Evolutionary conservation across 2,329 filamentous ascomycete genomes (phyloP), one percentile per base, ranked within the genome.

Genomic region (Akanthomyces muscarius): DNA sequence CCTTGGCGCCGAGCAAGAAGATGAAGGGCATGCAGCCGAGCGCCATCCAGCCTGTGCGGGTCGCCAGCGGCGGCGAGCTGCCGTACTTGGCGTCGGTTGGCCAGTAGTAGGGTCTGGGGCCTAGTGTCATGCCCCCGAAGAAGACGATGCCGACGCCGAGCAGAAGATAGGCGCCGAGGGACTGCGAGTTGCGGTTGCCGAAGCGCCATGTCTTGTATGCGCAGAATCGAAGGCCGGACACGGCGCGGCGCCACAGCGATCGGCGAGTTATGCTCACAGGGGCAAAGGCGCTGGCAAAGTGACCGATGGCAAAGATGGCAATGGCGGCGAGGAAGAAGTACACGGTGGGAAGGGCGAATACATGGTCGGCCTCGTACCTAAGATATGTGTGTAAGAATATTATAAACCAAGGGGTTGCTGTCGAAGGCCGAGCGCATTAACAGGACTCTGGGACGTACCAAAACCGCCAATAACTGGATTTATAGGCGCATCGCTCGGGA

Each of bases 51-150:
- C 83, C 83, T 0, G 81, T 68, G 23, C 83, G 71, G 0, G 81
- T 83, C 1, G 81, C 82, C 25, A 85, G 75, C 0, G 83, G 82
- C 13, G 82, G 83, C 33, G 81, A 83, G 68, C 74, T 72, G 10
- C 82, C 83, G 66, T 76, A 85, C 36, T 68, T 72, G 4, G 75
- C 63, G 8, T 71, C 69, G 55, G 76, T 79, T 0, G 81, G 79
- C 83, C 83, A 85, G 74, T 85, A 86, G 70, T 84, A 86, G 0
- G 83, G 82, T 30, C 75, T 69, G 0, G 83, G 81, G 1, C 75
- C 79, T 1, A 83, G 72, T 0, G 77, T 77, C 77, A 82, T 78
- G n/a, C 71, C 78, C 30, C 80, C 71, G 69, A 83, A 83, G 73
- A 79, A 83, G 42, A 79, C 68, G 3, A 72, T 66, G 6, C 81